phyloP scores from a whole-genome alignment of 345 rosid genomes.

The Theobroma cacao region DNA sequence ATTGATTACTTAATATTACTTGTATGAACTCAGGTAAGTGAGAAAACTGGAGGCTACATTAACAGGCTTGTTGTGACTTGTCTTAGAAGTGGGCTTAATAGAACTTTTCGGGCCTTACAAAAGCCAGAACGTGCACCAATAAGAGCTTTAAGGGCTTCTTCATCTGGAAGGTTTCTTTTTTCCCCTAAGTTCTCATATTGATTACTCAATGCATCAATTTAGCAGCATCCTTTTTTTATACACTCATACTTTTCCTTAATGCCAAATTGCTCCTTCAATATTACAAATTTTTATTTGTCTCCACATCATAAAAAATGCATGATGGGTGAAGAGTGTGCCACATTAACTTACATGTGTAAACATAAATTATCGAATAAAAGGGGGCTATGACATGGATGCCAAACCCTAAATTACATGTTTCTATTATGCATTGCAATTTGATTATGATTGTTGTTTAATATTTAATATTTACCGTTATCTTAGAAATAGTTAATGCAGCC shows the following conservation, averaged over 20 bases:
- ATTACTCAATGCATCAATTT: neutral
- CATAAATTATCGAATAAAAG: neutral
- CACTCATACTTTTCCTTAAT: neutral
- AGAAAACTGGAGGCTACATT: constrained; percentile 86
- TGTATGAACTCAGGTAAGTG: constrained; percentile 66
- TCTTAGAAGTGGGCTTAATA: constrained; percentile 92
- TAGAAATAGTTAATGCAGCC: neutral
- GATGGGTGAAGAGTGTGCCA: neutral
- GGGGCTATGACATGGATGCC: neutral
- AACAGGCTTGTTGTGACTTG: constrained; percentile 90
- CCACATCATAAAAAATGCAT: neutral
- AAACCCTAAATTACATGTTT: neutral
- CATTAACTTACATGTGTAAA: neutral
- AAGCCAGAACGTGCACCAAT: constrained; percentile 96
- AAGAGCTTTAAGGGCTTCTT: constrained; percentile 92
- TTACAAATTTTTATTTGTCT: neutral
- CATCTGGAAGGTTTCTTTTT: constrained; percentile 89
- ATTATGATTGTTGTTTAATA: neutral
- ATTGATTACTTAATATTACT: neutral
- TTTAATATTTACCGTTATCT: neutral
- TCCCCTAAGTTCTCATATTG: constrained; percentile 11
- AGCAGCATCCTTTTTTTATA: neutral
- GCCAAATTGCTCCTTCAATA: neutral
- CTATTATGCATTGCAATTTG: neutral
- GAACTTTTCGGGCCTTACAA: constrained; percentile 83